A percentile compares a stretch with the other conserved stretches of the same genome.
Evolutionary conservation across 1,284 basidiomycete species (phyloP).

Genomic region (Malassezia globosa): DNA sequence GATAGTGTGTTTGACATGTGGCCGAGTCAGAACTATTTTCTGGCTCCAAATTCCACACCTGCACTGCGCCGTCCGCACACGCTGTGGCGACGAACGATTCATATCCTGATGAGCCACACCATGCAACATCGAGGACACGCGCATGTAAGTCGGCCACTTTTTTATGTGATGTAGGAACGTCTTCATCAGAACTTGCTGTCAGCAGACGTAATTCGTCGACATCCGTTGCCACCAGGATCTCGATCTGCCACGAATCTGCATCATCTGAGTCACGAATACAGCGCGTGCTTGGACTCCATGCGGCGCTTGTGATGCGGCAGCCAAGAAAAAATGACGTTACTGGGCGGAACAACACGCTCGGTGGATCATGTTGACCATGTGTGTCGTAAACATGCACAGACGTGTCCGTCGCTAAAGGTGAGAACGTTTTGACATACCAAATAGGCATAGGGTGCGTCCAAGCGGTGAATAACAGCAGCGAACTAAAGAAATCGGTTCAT

Average conservation of each 20-base stretch:
- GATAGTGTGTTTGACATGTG: not conserved
- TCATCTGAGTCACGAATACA: not conserved
- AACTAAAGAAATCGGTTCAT: constrained; percentile 3
- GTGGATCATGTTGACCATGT: not conserved
- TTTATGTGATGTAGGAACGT: not conserved
- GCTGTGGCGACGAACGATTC: constrained; percentile 11
- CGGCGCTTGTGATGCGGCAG: not conserved
- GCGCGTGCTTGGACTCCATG: constrained; percentile 12
- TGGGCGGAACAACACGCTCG: not conserved
- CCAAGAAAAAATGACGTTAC: constrained; percentile 15
- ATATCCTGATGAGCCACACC: constrained; percentile 13
- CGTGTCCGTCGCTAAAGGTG: constrained; percentile 5
- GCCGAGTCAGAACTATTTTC: not conserved
- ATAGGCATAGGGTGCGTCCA: constrained; percentile 7
- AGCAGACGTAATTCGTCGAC: constrained; percentile 7
- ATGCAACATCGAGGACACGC: constrained; percentile 6
- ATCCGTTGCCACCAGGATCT: constrained; percentile 7
- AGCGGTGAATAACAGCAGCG: constrained; percentile 14
- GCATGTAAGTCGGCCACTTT: not conserved
- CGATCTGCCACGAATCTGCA: not conserved
- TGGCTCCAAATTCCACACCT: constrained; percentile 14
- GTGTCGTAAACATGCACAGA: constrained; percentile 4
- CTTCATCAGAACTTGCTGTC: not conserved
- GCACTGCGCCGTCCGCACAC: constrained; percentile 1
- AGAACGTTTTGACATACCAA: constrained; percentile 3